Conservation (phyloP, 345 rosid species). For the Draba incana region DNA sequence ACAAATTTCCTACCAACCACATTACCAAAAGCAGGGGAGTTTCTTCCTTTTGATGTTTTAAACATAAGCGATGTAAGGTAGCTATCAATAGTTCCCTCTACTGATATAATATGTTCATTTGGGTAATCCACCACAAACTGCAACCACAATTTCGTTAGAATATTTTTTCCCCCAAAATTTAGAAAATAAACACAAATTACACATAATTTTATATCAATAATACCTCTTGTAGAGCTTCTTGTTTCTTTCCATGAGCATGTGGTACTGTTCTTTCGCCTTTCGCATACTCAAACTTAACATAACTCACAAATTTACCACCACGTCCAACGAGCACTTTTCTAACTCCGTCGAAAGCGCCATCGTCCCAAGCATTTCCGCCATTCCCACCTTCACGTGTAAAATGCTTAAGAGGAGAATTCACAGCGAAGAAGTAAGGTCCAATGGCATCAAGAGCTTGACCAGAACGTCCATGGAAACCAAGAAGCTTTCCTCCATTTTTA, state of each 20-base stretch:
- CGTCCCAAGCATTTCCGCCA: constrained; percentile 38
- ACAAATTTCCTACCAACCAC: constrained; percentile 35
- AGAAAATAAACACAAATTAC: not conserved
- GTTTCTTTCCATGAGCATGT: constrained; percentile 35
- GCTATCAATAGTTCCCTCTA: constrained; percentile 36
- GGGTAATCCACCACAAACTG: constrained; percentile 40
- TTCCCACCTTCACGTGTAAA: constrained; percentile 31
- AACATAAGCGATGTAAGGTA: constrained; percentile 26
- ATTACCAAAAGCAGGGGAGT: constrained; percentile 32
- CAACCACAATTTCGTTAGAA: not conserved
- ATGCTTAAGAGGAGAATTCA: constrained; percentile 27
- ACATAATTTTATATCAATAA: not conserved
- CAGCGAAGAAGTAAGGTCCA: constrained; percentile 33
- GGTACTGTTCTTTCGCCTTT: constrained; percentile 28
- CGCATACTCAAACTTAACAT: constrained; percentile 37
- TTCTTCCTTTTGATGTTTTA: constrained; percentile 39
- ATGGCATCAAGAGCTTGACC: constrained; percentile 35
- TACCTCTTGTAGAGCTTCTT: constrained; percentile 27
- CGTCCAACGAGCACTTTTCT: constrained; percentile 28
- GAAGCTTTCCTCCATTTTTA: constrained; percentile 34
- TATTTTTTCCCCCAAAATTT: not conserved
- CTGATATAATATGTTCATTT: constrained; percentile 33
- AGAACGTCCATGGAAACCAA: constrained; percentile 39
- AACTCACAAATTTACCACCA: constrained; percentile 20
- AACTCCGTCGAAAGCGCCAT: constrained; percentile 40